Evolutionary conservation across 306 rosid species (phyloP), one percentile per base, ranked within the genome.

Genomic region (Vigna reflexopilosa): DNA sequence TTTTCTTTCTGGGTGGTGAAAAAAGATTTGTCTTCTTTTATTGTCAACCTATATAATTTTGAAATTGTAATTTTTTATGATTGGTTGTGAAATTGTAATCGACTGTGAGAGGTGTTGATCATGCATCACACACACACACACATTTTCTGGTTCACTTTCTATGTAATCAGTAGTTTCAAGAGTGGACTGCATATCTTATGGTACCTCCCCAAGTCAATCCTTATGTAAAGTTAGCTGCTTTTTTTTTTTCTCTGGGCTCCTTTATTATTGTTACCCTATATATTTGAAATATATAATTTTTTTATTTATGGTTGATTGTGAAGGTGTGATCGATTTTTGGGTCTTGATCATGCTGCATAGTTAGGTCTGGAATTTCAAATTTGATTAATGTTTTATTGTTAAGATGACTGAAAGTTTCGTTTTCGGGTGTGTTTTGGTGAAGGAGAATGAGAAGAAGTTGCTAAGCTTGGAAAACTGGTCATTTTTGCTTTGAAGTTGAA

Each of bases 391-490:
- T 9, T 40, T 42, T 51, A 19, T n/a, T 9, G 14, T 40, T 47
- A 28, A 5, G 55, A 12, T 22, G n/a, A 58, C 77, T 40, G 71
- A 73, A 24, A 67, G 11, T 8, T 42, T 65, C 20, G 42, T 16
- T 51, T 69, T 16, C 66, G 20, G 73, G 59, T 71, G 72, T 64
- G 75, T 67, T 85, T 67, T 71, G 69, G 15, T 75, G 80, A 52
- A 86, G 87, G 81, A 78, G 49, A 76, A 80, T 80, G 86, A 80
- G 71, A 83, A 58, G 78, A 80, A 67, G 69, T 76, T 26, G 64
- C 26, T 80, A 59, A 83, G 79, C 75, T 67, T 83, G 72, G 65
- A 70, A 79, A 49, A 6, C 62, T 55, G 36, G 24, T 59, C 0
- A 0, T 59, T 15, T 73, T 69, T 15, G 48, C 19, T 30, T 70